Evolutionary conservation across 176 grass and related monocot species (phyloP), one percentile per base, ranked within the genome.

Genomic region (Rhipidocladum racemiflorum): DNA sequence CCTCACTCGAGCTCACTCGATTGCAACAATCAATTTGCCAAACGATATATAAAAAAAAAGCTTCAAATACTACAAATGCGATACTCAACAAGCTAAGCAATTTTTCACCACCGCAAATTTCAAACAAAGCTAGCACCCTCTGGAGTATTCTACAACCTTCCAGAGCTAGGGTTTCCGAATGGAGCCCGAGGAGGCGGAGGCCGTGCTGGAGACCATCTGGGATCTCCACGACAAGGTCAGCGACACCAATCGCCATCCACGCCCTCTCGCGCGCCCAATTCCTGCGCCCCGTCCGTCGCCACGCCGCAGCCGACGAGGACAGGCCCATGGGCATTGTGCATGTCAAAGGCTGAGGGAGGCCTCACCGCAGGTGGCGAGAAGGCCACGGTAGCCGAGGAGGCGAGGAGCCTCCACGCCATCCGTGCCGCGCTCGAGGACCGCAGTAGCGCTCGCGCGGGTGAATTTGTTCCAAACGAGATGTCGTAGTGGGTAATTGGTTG

Each of bases 191-290:
- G 88, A 90, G 81, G 87, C 82, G 49, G 87, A 84, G 66, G 81
- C 79, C 34, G 91, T 97, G 78, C 85, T 97, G 45, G 94, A 94
- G 81, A 94, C 89, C 89, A 94, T 97, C 91, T 97, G 94, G 82
- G 91, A 97, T 75, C 87, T 97, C 69, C 94, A 97, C 86, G 89
- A 97, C 91, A 97, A 91, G 84, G 88, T 91, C 74, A 97, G 94
- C 89, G 94, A 91, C 82, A n/a, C n/a, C n/a, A n/a, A n/a, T n/a
- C n/a, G 89, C 91, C 78, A 97, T 97, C 78, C 94, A 93, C 82
- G 85, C 87, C 43, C 88, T 93, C 89, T 93, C 91, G 59, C 91
- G 94, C 48, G 85, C 89, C 45, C 89, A 91, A 23, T 97, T 97
- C 84, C 91, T 97, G 35, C 85, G 86, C 80, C 53, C 89, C 73